These are phyloP conservation scores for Fistulifera pelliculosa DNA, from an alignment of 108 stramenopile species.

Conservation along the genomic window DNA sequence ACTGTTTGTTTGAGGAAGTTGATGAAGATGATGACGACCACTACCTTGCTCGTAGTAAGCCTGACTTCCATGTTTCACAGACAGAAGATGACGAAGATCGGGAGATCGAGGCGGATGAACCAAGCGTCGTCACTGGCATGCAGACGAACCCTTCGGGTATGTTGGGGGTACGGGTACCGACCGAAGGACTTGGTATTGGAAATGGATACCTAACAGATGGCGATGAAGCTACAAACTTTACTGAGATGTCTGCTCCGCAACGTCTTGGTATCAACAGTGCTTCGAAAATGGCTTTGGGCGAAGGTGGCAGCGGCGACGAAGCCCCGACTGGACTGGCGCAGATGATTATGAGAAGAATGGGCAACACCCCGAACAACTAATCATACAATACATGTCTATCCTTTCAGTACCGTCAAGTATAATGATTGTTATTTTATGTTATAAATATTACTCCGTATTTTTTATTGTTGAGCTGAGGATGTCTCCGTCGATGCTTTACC, in stretches of 20 bases:
- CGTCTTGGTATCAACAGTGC: too few species aligned
- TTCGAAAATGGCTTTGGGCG: too few species aligned
- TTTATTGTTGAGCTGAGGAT: background rate
- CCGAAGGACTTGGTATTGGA: too few species aligned
- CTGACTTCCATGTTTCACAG: too few species aligned
- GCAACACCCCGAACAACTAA: background rate
- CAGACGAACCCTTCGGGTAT: background rate
- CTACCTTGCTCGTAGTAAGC: too few species aligned
- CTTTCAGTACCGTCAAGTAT: background rate
- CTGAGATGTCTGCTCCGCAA: too few species aligned
- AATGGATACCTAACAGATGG: too few species aligned
- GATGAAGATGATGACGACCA: conserved; percentile 2
- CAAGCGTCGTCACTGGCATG: background rate
- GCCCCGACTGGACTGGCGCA: background rate
- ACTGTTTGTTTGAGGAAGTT: background rate
- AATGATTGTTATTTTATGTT: conserved; percentile 1
- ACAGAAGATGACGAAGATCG: background rate
- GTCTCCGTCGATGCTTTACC: background rate
- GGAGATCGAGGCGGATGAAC: background rate
- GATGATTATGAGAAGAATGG: conserved; percentile 1
- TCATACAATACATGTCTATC: background rate
- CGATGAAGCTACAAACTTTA: too few species aligned
- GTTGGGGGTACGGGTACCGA: too few species aligned
- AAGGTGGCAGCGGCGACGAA: too few species aligned
- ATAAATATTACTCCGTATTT: background rate